phyloP scores from a whole-genome alignment of 768 basidiomycete species.

The Auricularia sp. region DNA sequence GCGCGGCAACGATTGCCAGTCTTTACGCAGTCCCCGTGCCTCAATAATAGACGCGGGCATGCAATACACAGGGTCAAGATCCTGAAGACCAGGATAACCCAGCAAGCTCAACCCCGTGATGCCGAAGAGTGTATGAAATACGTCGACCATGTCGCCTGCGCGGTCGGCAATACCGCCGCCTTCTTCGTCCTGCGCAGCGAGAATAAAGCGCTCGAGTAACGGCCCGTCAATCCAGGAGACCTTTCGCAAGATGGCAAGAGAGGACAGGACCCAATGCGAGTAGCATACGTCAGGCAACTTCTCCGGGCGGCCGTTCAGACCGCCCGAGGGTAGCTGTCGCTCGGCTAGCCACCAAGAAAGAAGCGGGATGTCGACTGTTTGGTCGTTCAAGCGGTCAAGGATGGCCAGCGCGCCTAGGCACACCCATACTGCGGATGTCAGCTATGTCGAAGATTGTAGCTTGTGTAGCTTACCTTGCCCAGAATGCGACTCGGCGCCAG shows the following conservation, averaged over 20 bases:
- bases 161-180: conserved; percentile 90
- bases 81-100: conserved; percentile 73
- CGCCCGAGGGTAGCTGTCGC: conserved; percentile 85
- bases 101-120: conserved; percentile 83
- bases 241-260: conserved; percentile 74
- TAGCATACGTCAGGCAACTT: conserved; percentile 98
- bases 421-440: conserved; percentile 58
- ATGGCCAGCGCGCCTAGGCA: conserved; percentile 84
- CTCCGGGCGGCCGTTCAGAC: conserved; percentile 94
- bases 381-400: conserved; percentile 64
- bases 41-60: conserved; percentile 80
- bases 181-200: conserved; percentile 55
- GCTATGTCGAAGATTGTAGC: no score
- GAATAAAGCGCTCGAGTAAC: conserved; percentile 28
- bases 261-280: conserved; percentile 91
- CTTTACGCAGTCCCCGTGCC: conserved; percentile 55
- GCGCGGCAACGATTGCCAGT: conserved; percentile 43
- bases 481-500: conserved; percentile 89
- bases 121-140: conserved; percentile 95
- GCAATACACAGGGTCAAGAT: conserved; percentile 92
- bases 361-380: conserved; percentile 56
- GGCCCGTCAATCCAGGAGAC: conserved; percentile 80
- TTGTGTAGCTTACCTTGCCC: conserved; percentile 55
- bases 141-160: conserved; percentile 87
- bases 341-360: conserved; percentile 92